These are phyloP conservation scores for Magnolia changhungtana DNA, from an alignment of 164 flowering plant species.

Conservation along the genomic window DNA sequence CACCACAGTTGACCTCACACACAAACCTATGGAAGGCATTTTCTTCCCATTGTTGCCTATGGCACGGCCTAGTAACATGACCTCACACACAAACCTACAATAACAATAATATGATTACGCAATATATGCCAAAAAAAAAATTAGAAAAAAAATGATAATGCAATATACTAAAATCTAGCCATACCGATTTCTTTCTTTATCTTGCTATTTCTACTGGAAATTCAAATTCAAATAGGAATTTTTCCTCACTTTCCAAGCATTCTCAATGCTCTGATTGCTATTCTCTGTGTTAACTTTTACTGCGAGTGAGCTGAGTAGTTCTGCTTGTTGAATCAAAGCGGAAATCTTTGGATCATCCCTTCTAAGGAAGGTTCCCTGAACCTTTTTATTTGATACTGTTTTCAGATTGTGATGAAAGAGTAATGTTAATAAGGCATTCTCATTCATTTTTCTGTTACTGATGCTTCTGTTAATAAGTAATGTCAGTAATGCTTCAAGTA, in stretches of 20 bases:
- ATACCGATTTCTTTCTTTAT: no score
- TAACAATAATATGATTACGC: not conserved
- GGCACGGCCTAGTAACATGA: no score
- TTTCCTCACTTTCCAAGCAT: constrained; percentile 86
- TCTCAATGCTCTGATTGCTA: constrained; percentile 78
- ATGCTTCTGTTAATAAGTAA: not conserved
- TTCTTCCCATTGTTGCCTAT: no score
- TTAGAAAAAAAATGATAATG: no score
- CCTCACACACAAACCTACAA: no score
- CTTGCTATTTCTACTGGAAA: not conserved
- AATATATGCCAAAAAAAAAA: not conserved
- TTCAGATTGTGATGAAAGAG: constrained; percentile 7
- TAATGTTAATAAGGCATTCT: not conserved
- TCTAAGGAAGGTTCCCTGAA: constrained; percentile 64
- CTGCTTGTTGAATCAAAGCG: constrained; percentile 87
- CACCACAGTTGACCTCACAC: no score
- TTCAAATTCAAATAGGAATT: not conserved
- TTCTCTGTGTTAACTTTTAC: constrained; percentile 68
- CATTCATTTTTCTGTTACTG: not conserved
- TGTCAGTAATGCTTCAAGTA: no score
- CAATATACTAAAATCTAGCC: not conserved
- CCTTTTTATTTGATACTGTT: constrained; percentile 39
- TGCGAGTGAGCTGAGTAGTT: constrained; percentile 90
- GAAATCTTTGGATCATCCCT: constrained; percentile 85
- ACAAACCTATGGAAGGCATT: no score